Evolutionary conservation across 1,139 yeast genomes (phyloP).

Genomic region (Geotrichum citri-aurantii): DNA sequence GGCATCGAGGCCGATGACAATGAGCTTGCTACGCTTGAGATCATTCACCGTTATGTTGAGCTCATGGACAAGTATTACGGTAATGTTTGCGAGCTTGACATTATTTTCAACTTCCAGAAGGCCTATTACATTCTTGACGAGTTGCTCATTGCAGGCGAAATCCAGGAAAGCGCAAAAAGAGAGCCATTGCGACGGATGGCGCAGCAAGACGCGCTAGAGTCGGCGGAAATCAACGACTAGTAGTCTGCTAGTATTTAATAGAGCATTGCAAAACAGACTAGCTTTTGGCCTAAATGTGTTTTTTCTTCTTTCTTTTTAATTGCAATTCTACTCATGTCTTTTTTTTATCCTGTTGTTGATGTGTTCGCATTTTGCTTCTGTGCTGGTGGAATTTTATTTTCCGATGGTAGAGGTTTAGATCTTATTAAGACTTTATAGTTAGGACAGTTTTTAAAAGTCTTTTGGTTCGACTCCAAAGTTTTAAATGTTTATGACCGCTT

Average conservation of each 20-base stretch:
- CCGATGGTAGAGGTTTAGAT: too few relatives aligned
- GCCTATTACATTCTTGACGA: slow-evolving; percentile 93
- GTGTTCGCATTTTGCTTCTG: neutral
- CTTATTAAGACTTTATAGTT: too few relatives aligned
- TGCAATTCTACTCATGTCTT: neutral
- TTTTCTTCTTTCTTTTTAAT: neutral
- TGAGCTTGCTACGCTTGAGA: slow-evolving; percentile 78
- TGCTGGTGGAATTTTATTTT: neutral
- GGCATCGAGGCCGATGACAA: slow-evolving; percentile 83
- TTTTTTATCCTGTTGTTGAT: neutral
- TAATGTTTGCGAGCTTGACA: slow-evolving; percentile 83
- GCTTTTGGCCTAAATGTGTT: neutral
- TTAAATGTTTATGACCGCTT: too few relatives aligned
- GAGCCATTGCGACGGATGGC: slow-evolving; percentile 72
- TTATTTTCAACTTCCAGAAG: slow-evolving; percentile 88
- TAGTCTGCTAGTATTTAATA: neutral
- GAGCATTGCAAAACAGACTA: neutral
- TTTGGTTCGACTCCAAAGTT: too few relatives aligned
- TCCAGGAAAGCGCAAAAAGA: slow-evolving; percentile 76
- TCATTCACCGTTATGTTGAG: slow-evolving; percentile 90
- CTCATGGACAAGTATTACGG: slow-evolving; percentile 95
- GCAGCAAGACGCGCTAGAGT: slow-evolving; percentile 73
- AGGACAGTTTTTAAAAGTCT: too few relatives aligned
- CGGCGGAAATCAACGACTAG: slow-evolving; percentile 50
- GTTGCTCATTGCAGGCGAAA: slow-evolving; percentile 68